These are phyloP conservation scores for Skeletonema costatum DNA, from an alignment of 108 stramenopile genomes.

Conservation along the genomic window DNA sequence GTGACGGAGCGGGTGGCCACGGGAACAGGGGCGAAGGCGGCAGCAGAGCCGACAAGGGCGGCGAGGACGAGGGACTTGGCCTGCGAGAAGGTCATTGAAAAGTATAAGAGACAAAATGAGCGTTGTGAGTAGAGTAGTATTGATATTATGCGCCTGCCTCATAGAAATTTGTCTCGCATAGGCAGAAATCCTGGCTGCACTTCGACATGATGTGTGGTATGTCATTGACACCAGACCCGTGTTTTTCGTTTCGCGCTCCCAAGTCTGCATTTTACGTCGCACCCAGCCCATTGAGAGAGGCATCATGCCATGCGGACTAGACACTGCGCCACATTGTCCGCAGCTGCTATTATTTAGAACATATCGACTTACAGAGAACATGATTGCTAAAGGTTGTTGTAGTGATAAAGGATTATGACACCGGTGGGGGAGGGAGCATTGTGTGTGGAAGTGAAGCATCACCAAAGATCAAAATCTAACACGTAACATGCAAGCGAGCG, in stretches of 20 bases:
- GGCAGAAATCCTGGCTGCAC: too few relatives aligned
- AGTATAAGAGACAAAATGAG: not conserved
- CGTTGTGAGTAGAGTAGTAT: not conserved
- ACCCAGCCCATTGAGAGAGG: too few relatives aligned
- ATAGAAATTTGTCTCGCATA: too few relatives aligned
- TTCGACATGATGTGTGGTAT: too few relatives aligned
- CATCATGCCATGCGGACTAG: too few relatives aligned
- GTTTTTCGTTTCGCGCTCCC: not conserved
- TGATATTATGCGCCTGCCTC: too few relatives aligned
- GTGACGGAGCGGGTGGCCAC: slow-evolving; percentile 46
- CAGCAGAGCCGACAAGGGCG: slow-evolving; percentile 70
- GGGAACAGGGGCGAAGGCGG: slow-evolving; percentile 72
- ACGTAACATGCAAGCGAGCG: not conserved
- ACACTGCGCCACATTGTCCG: too few relatives aligned
- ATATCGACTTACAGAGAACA: slow-evolving; percentile 28
- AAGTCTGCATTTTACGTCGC: too few relatives aligned
- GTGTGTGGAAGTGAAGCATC: not conserved
- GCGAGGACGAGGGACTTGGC: slow-evolving; percentile 67
- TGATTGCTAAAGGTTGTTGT: slow-evolving; percentile 8
- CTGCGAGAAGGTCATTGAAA: not conserved
- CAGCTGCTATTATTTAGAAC: too few relatives aligned
- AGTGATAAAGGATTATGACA: not conserved
- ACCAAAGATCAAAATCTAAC: not conserved
- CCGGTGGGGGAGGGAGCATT: not conserved
- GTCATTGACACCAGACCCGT: not conserved